Evolutionary conservation across 148 eudicot genomes (phyloP), one percentile per base, ranked within the genome.

Genomic region (Cornus kousa): DNA sequence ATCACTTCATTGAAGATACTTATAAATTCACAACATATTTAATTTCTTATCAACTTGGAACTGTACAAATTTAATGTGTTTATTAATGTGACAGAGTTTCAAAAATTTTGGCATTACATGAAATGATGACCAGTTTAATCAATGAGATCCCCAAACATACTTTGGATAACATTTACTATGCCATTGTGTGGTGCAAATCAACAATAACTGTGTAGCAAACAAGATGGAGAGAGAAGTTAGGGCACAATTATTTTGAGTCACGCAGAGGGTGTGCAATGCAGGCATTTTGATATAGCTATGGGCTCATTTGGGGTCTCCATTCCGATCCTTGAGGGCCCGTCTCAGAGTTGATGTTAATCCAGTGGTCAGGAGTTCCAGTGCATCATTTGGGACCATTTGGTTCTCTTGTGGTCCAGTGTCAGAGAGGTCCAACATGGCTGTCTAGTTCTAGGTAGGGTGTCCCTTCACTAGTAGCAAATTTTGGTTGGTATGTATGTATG

Each of bases 191-290:
- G 48, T 43, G 6, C 1, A 37, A 33, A 68, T 35, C 1, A 32
- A 37, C 53, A 59, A 6, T 43, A 32, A 32, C 46, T 20, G 20
- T 57, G 48, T 32, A 31, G 11, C 31, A 59, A 11, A 59, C 4
- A 68, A 28, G 53, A 74, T 74, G 20, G 3, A 70, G 40, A 17
- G 3, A 70, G 40, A 17, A 40, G 22, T 76, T 59, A n/a, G 60
- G 72, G 48, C 48, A 53, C 78, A 84, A 62, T 83, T 67, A 84
- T 84, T 77, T 77, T 67, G 78, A 39, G 62, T 84, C 83, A 84
- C 83, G 83, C 74, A 23, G 53, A 16, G 68, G 60, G 71, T 80
- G 78, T 77, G 83, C 13, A 69, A 55, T 50, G 76, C 7, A 65
- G 50, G 72, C 75, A 67, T 46, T 46, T 55, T 35, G 43, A 72